These are phyloP conservation scores for Sporothrix mexicana DNA, from an alignment of 2,329 filamentous ascomycete species.

Conservation along the genomic window DNA sequence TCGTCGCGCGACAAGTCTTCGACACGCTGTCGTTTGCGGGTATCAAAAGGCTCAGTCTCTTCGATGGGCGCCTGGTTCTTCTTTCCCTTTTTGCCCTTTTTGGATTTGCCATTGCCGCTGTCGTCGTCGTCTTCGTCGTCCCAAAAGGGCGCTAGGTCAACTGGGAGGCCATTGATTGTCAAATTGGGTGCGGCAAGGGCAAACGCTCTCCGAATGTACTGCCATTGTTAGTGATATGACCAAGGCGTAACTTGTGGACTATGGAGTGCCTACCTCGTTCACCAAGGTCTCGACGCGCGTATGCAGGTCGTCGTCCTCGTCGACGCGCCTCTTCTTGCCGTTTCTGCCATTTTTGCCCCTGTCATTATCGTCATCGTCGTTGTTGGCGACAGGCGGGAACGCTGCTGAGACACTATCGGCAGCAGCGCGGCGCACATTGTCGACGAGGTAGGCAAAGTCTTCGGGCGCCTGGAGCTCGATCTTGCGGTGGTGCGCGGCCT, in stretches of 20 bases:
- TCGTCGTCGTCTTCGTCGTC: slow-evolving; percentile 21
- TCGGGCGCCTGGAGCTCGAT: slow-evolving; percentile 80
- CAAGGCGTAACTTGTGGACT: too few species aligned
- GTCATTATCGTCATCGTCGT: slow-evolving; percentile 40
- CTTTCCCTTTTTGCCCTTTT: slow-evolving; percentile 16
- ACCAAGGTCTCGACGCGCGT: slow-evolving; percentile 65
- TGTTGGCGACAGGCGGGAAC: slow-evolving; percentile 67
- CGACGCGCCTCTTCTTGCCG: background rate
- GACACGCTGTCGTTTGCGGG: slow-evolving; percentile 62
- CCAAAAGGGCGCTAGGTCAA: slow-evolving; percentile 47
- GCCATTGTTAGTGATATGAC: background rate
- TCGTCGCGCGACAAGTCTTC: slow-evolving; percentile 67
- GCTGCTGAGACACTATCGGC: slow-evolving; percentile 69
- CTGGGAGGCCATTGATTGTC: slow-evolving; percentile 65
- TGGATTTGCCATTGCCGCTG: background rate
- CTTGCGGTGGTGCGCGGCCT: slow-evolving; percentile 64
- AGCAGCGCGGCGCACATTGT: slow-evolving; percentile 72
- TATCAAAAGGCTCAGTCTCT: slow-evolving; percentile 65
- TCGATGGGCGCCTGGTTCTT: slow-evolving; percentile 42
- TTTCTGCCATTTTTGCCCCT: slow-evolving; percentile 34
- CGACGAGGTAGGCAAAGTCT: slow-evolving; percentile 72
- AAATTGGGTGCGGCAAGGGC: slow-evolving; percentile 64
- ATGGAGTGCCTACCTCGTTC: slow-evolving; percentile 54
- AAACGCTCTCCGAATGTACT: slow-evolving; percentile 68
- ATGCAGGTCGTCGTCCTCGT: slow-evolving; percentile 62